Conservation (phyloP, 768 basidiomycete genomes). For the Favolaschia claudopus region DNA sequence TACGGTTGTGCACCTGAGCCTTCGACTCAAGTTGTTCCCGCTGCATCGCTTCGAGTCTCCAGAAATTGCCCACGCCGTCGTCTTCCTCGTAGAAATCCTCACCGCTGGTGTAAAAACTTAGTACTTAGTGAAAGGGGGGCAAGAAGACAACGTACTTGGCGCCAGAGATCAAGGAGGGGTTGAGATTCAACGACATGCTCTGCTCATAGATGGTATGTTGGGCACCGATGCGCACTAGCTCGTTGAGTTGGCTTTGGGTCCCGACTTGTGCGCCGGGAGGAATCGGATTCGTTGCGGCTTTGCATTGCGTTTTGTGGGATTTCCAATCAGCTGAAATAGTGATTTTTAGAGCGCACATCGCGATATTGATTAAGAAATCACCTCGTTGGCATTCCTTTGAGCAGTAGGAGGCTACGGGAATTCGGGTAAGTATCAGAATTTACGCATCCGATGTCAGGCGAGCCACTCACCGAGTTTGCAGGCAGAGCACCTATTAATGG, state of each 20-base stretch:
- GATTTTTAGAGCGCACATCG: neutral
- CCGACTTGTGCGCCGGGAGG: neutral
- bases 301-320: conserved; percentile 21
- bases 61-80: conserved; percentile 3
- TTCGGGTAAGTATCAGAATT: neutral
- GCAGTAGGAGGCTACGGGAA: conserved; percentile 12
- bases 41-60: neutral
- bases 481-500: conserved; percentile 10
- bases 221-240: conserved; percentile 15
- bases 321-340: conserved; percentile 12
- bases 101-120: neutral
- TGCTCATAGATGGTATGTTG: conserved; percentile 16
- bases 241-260: neutral
- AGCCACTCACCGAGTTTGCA: conserved; percentile 11
- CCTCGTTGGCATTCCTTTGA: conserved; percentile 17
- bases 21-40: conserved; percentile 16
- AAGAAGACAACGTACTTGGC: conserved; percentile 1
- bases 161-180: conserved; percentile 20
- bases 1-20: conserved; percentile 13
- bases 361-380: neutral
- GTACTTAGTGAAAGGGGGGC: neutral
- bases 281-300: neutral
- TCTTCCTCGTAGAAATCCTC: conserved; percentile 3
- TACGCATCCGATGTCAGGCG: neutral
- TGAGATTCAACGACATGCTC: conserved; percentile 2